Evolutionary conservation across 139 green algal species (phyloP).

Genomic region (Coccomyxa sp.): DNA sequence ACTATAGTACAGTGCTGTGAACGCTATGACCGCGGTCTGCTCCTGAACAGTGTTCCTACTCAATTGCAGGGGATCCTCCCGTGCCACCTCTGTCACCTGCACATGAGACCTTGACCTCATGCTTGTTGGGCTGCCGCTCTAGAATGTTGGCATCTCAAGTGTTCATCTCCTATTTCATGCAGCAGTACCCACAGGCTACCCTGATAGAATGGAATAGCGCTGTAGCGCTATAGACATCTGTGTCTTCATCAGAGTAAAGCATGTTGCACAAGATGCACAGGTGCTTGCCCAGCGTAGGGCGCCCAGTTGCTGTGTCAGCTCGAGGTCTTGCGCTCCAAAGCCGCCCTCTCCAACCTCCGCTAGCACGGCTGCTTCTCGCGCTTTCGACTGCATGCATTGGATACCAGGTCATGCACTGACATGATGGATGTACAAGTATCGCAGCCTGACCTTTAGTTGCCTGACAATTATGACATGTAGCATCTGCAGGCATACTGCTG

Average conservation of each 20-base stretch:
- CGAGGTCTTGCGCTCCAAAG: conserved; percentile 59
- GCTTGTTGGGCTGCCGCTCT: neutral
- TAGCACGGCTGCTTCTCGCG: conserved; percentile 34
- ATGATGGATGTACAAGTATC: too few relatives aligned
- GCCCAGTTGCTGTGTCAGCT: conserved; percentile 58
- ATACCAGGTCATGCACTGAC: too few relatives aligned
- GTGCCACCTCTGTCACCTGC: conserved; percentile 19
- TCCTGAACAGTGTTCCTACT: conserved; percentile 7
- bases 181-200: too few relatives aligned
- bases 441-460: too few relatives aligned
- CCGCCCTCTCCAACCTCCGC: conserved; percentile 44
- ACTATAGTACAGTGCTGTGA: conserved; percentile 45
- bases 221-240: too few relatives aligned
- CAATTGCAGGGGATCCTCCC: conserved; percentile 3
- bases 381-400: conserved; percentile 11
- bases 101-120: neutral
- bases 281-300: conserved; percentile 28
- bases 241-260: too few relatives aligned
- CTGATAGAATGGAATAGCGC: too few relatives aligned
- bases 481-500: too few relatives aligned
- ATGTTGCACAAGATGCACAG: neutral
- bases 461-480: too few relatives aligned
- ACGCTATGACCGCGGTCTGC: conserved; percentile 63
- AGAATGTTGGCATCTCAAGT: neutral
- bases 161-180: too few relatives aligned